phyloP scores from a whole-genome alignment of 441 rosid species.

The Daphne laureola region DNA sequence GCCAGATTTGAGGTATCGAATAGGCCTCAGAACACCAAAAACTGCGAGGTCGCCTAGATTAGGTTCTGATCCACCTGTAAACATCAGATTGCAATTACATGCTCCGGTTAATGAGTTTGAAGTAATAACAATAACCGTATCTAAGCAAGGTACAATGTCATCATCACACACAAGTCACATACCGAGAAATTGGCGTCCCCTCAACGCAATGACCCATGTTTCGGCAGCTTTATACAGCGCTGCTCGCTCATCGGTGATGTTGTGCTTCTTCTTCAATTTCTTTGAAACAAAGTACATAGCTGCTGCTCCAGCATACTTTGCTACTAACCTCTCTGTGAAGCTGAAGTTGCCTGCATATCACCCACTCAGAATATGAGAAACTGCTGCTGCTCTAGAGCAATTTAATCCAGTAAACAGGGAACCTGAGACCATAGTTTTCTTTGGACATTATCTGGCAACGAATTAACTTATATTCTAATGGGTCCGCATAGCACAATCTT shows the following conservation, averaged over 20 bases:
- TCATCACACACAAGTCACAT: slow-evolving; percentile 13
- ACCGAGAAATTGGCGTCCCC: slow-evolving; percentile 74
- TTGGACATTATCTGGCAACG: no score
- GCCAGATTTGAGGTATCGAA: slow-evolving; percentile 67
- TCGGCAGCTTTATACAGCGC: slow-evolving; percentile 83
- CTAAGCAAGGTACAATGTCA: no score
- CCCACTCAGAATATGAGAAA: no score
- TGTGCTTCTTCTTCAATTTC: slow-evolving; percentile 85
- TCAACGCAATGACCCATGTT: slow-evolving; percentile 83
- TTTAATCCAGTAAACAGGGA: no score
- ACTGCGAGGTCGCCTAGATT: slow-evolving; percentile 90
- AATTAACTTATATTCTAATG: no score
- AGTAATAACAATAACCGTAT: neutral
- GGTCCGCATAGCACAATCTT: no score
- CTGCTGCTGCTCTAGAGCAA: no score
- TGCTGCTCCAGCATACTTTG: slow-evolving; percentile 84
- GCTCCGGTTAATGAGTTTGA: slow-evolving; percentile 4
- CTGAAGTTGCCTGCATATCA: slow-evolving; percentile 71
- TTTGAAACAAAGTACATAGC: slow-evolving; percentile 92
- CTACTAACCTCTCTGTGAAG: slow-evolving; percentile 69
- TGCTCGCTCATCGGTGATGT: slow-evolving; percentile 82
- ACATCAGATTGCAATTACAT: neutral
- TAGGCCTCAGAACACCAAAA: slow-evolving; percentile 88
- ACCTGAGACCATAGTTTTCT: no score
- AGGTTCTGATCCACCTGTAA: slow-evolving; percentile 69